Percentiles rank a stretch among this genome's conserved stretches.
Evolutionary conservation across 2,329 filamentous ascomycete genomes (phyloP).

Genomic region (Daldinia eschscholtzii): DNA sequence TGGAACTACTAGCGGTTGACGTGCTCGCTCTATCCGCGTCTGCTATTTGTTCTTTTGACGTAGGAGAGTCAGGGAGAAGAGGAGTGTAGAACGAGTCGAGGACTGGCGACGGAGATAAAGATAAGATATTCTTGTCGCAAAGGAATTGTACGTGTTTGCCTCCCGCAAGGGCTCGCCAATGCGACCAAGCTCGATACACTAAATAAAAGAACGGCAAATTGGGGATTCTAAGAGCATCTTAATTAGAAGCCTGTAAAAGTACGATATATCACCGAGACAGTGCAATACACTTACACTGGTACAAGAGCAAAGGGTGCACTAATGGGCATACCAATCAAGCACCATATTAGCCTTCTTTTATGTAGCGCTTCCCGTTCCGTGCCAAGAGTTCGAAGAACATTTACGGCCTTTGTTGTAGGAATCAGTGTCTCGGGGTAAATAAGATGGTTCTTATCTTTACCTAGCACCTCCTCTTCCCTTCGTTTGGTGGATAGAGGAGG

Average conservation of each 20-base stretch:
- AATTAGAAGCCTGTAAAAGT: constrained; percentile 34
- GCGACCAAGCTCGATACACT: constrained; percentile 89
- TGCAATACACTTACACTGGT: constrained; percentile 75
- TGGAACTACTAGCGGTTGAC: constrained; percentile 31
- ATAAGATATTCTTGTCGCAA: constrained; percentile 77
- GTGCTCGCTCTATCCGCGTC: constrained; percentile 42
- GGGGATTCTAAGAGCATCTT: constrained; percentile 71
- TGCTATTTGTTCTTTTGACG: constrained; percentile 48
- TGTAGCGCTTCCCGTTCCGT: constrained; percentile 86
- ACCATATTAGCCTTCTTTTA: constrained; percentile 81
- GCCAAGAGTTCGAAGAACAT: constrained; percentile 77
- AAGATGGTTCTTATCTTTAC: constrained; percentile 76
- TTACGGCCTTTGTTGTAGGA: constrained; percentile 70
- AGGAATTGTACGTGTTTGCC: constrained; percentile 89
- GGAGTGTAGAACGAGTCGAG: constrained; percentile 79
- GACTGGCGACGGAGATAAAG: constrained; percentile 71
- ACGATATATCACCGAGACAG: neutral
- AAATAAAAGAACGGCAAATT: constrained; percentile 99
- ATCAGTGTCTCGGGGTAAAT: constrained; percentile 81
- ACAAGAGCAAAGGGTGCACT: constrained; percentile 85
- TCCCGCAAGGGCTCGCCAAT: constrained; percentile 87
- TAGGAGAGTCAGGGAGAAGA: constrained; percentile 46
- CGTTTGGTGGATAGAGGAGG: constrained; percentile 80
- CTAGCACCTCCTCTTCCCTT: constrained; percentile 72
- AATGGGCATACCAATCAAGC: constrained; percentile 84